Base-by-base conservation (phyloP, 2,329 filamentous ascomycete genomes). In the Penicillium sp. region DNA sequence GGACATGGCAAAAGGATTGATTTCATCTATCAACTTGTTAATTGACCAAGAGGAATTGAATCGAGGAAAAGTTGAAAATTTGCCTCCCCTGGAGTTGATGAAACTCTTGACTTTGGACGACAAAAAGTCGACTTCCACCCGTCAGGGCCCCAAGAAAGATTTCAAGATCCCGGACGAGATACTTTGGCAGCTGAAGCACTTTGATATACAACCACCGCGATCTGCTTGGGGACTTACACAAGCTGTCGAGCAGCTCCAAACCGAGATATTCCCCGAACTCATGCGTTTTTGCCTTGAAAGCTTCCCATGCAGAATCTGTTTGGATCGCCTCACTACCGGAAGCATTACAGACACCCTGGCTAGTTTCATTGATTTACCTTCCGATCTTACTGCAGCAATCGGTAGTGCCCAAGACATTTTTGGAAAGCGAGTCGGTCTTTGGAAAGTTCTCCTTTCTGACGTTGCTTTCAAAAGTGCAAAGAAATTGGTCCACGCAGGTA, bases 221-320 rank as follows among this genome's bases (percentile, higher is more conserved):
- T 51, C 46, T n/a, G 7, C 35, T 26, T 42, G 34, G n/a, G 49
- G 53, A 2, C 16, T 56, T 16, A 16, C 45, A 4, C 26, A 53
- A 29, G 38, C 42, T 4, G n/a, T 41, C 4, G 51, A 51, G 2
- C 29, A 51, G 3, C 27, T 61, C 19, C 45, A 57, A 34, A 51
- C 26, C 4, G 38, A 47, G 8, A 51, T 32, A 7, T 23, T 53
- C 3, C 55, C 55, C 8, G 19, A 36, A n/a, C 45, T 64, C 7
- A 30, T 64, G 29, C 51, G 38, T 10, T 36, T 44, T 6, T 49
- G 53, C 2, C 26, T 59, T 4, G 35, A 49, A 10, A 64, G 45
- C 7, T 63, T 65, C 19, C 62, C 62, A 9, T 65, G 62, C 34
- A 45, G 58, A 29, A 34, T 55, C 8, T 65, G 62, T n/a, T 19